Base-by-base conservation (phyloP, 176 grass and related monocot genomes). In the Oryza glumipatula region DNA sequence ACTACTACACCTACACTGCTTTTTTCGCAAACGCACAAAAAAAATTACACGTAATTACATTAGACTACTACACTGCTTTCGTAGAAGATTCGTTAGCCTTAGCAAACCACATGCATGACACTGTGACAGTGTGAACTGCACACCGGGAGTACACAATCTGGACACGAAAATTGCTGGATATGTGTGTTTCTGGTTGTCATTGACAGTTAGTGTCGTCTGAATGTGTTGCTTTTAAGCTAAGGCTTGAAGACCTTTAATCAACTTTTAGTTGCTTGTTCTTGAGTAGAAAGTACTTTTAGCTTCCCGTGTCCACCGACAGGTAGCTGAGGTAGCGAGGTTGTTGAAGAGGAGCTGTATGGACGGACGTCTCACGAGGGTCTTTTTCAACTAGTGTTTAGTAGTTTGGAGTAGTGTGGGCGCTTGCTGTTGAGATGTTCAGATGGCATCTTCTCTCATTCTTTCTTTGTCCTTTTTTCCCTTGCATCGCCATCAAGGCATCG, bases 141-240 rank as follows among this genome's bases (percentile, higher is more conserved):
- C 45, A 33, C 5, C 33, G 72, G 46, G 45, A 32, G 8, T 6
- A 17, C 22, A 36, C 12, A 76, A 39, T 60, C 51, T 61, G 74
- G 4, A 60, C 13, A 22, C 0, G 30, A 14, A 11, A 22, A 26
- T 2, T 15, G 72, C 3, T 51, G 72, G 60, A 47, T 67, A 17
- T 4, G 43, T 44, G 43, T 44, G 0, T 3, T 63, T 3, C 19
- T 74, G 44, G 64, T 4, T 41, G 65, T 81, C 80, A 17, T 74
- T 65, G 38, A 28, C 63, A 44, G 48, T 51, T 51, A 23, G 14
- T 39, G 12, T 41, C 11, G 47, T 33, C 54, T 47, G 33, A 46
- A 13, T 58, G 79, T 13, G 4, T 87, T 87, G 76, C 80, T 87
- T 90, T 44, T 35, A 79, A 65, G 80, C 75, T 11, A 87, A 70